A percentile compares a stretch with the other conserved stretches of the same genome.
These are phyloP conservation scores for Suillus lakei DNA, from an alignment of 768 basidiomycete genomes.

Conservation along the genomic window DNA sequence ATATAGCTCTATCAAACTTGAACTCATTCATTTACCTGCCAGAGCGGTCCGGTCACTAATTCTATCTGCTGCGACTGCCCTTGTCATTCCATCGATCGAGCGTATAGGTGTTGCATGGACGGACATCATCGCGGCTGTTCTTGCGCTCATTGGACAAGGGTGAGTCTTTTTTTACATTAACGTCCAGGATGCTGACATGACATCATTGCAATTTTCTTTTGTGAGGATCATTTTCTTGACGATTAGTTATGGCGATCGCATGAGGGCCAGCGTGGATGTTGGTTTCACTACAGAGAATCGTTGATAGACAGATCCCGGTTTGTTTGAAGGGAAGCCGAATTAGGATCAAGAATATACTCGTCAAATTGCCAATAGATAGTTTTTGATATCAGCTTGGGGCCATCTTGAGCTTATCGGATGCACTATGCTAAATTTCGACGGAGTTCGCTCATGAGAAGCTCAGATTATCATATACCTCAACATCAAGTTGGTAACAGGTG, in stretches of 20 bases:
- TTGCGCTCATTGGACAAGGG: conserved; percentile 55
- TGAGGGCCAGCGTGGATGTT: conserved; percentile 56
- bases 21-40: neutral
- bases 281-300: conserved; percentile 49
- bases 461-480: no score
- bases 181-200: neutral
- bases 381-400: no score
- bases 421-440: no score
- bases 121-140: conserved; percentile 45
- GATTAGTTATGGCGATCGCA: conserved; percentile 54
- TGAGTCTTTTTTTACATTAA: conserved; percentile 33
- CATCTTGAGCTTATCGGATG: no score
- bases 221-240: conserved; percentile 50
- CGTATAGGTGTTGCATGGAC: conserved; percentile 50
- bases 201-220: neutral
- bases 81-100: conserved; percentile 56
- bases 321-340: no score
- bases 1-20: neutral
- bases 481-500: no score
- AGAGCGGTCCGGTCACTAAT: conserved; percentile 55
- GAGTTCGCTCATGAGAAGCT: no score
- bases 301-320: conserved; percentile 14
- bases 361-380: no score
- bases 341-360: no score
- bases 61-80: conserved; percentile 47